Evolutionary conservation across 1,284 basidiomycete genomes (phyloP).

Genomic region (Heliocybe sulcata): DNA sequence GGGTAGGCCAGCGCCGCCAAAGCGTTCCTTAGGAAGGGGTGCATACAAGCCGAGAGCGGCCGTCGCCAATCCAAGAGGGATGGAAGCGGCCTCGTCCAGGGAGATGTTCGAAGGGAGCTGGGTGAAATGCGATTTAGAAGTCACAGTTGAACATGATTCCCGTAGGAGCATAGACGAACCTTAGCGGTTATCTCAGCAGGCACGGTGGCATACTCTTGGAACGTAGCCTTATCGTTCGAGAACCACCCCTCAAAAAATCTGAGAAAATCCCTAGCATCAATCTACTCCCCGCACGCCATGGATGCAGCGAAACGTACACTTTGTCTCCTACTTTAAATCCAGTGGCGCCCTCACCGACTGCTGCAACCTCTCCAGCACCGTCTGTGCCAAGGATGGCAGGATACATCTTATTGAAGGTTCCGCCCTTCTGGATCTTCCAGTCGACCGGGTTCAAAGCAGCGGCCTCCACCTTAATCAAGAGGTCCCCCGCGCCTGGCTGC

Average conservation of each 20-base stretch:
- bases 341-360: conserved; percentile 42
- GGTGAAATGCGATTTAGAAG: conserved; percentile 1
- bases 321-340: conserved; percentile 45
- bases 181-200: conserved; percentile 12
- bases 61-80: conserved; percentile 8
- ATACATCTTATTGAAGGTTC: conserved; percentile 21
- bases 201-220: conserved; percentile 17
- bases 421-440: conserved; percentile 27
- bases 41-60: conserved; percentile 3
- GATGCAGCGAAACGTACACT: conserved; percentile 30
- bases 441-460: conserved; percentile 41
- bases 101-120: conserved; percentile 29
- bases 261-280: background rate
- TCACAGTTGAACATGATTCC: too few relatives aligned
- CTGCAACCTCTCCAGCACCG: conserved; percentile 45
- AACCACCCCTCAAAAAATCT: conserved; percentile 14
- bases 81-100: conserved; percentile 26
- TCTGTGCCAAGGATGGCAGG: conserved; percentile 48
- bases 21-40: background rate
- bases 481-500: conserved; percentile 29
- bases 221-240: conserved; percentile 9
- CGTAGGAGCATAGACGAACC: conserved; percentile 5
- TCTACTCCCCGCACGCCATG: background rate
- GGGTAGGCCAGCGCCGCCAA: background rate
- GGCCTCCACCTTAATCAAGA: conserved; percentile 35